Evolutionary conservation across 2,329 filamentous ascomycete species (phyloP).

Genomic region (Intubia oerlemansii): DNA sequence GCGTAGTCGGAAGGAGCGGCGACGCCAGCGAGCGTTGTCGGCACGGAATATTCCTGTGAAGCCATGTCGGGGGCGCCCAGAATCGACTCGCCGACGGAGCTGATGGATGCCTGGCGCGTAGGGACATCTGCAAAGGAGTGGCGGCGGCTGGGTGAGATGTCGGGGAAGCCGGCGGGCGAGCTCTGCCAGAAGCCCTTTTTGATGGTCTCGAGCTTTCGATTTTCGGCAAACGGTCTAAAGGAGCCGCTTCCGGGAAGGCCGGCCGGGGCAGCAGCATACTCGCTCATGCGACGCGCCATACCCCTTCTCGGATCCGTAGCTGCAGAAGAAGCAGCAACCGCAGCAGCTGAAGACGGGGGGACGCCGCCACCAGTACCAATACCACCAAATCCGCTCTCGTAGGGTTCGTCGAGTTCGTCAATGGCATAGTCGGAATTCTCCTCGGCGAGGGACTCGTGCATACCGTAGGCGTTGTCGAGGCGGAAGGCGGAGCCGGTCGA

Average conservation of each 20-base stretch:
- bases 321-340: too few species aligned
- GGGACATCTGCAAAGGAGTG: conserved; percentile 58
- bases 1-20: too few species aligned
- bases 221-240: conserved; percentile 31
- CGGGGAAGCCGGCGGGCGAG: conserved; percentile 42
- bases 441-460: conserved; percentile 38
- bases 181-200: conserved; percentile 54
- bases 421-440: conserved; percentile 47
- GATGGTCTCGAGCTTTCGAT: conserved; percentile 39
- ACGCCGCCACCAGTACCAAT: conserved; percentile 18
- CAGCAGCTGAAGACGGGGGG: too few species aligned
- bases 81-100: conserved; percentile 36
- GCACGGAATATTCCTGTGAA: too few species aligned
- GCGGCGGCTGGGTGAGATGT: conserved; percentile 51
- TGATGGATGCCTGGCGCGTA: conserved; percentile 40
- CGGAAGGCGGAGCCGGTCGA: conserved; percentile 32
- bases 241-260: too few species aligned
- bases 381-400: conserved; percentile 31
- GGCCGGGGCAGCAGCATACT: conserved; percentile 21
- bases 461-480: conserved; percentile 32
- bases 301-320: too few species aligned
- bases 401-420: conserved; percentile 44
- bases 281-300: conserved; percentile 32
- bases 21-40: too few species aligned
- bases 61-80: too few species aligned